phyloP scores from a whole-genome alignment of 2,329 filamentous ascomycete species.

The Fusarium virguliforme region DNA sequence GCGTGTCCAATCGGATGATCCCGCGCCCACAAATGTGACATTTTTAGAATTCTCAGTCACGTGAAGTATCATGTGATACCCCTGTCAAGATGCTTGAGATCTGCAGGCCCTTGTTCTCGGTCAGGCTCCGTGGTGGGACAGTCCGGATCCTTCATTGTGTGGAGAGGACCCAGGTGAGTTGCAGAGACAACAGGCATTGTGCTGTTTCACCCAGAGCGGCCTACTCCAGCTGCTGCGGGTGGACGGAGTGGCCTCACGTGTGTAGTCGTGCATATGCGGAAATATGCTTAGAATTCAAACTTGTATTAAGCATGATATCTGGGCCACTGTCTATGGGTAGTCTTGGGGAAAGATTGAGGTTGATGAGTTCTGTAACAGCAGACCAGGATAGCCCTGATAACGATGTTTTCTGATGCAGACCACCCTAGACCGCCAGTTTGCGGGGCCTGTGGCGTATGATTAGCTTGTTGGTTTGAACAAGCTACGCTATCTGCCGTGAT shows the following conservation, averaged over 20 bases:
- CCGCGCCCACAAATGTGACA: no score
- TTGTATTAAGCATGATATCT: neutral
- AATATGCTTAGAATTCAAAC: neutral
- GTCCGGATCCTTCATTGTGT: neutral
- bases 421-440: neutral
- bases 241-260: neutral
- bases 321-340: neutral
- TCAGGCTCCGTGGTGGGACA: neutral
- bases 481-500: no score
- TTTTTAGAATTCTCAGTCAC: neutral
- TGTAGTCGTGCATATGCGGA: no score
- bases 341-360: neutral
- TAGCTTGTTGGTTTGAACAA: no score
- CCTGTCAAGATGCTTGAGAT: neutral
- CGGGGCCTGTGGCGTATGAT: neutral
- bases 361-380: neutral
- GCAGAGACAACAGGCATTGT: neutral
- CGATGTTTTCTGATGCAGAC: neutral
- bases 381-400: neutral
- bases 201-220: neutral
- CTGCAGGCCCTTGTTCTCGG: neutral
- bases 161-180: neutral
- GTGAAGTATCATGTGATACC: neutral
- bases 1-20: no score
- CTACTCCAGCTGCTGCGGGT: neutral